Conservation (phyloP, 805 yeast species). For the Lipomyces orientalis region DNA sequence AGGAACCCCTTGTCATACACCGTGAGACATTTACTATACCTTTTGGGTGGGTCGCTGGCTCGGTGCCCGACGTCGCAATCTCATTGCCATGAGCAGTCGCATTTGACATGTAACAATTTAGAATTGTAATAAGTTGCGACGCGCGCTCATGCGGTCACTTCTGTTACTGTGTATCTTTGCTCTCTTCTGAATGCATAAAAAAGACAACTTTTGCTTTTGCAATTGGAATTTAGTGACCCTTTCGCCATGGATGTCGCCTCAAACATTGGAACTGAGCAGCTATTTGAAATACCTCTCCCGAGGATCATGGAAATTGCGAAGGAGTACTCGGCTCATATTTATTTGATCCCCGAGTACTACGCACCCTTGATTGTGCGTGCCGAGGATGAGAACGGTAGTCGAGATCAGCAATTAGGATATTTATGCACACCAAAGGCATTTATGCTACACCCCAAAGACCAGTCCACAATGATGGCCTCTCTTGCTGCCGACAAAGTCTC, state of each 20-base stretch:
- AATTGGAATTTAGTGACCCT: not conserved
- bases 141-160: not conserved
- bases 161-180: not conserved
- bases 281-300: constrained; percentile 3
- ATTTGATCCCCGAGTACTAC: constrained; percentile 17
- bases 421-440: not conserved
- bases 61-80: not conserved
- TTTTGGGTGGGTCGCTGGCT: not conserved
- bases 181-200: not conserved
- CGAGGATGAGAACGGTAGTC: not conserved
- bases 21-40: not conserved
- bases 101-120: not conserved
- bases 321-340: constrained; percentile 13
- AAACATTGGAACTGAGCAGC: constrained; percentile 3
- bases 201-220: not conserved
- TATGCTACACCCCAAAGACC: not conserved
- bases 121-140: not conserved
- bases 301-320: constrained; percentile 2
- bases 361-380: constrained; percentile 7
- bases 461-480: not conserved
- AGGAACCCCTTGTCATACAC: not conserved
- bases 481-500: not conserved
- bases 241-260: not conserved
- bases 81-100: not conserved
- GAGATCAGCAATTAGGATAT: not conserved